Evolutionary conservation across 1,139 yeast species (phyloP), one percentile per base, ranked within the genome.

Genomic region (Zhuliangozyma parablackwelliae): DNA sequence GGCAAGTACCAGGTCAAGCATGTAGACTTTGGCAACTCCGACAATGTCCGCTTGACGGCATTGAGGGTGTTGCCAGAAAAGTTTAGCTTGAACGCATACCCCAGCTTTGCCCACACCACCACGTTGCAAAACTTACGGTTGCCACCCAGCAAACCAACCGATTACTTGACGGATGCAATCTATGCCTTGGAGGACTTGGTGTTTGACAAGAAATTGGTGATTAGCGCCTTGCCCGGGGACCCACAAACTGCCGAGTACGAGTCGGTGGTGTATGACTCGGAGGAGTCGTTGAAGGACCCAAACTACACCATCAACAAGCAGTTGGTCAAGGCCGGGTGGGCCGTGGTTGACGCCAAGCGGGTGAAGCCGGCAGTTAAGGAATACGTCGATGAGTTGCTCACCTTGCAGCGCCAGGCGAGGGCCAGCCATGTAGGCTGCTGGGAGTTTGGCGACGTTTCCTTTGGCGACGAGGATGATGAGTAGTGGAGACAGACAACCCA

Each of bases 361-460:
- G 56, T 62, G 11, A 70, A 67, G 28, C 58, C 58, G 5, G 51
- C 64, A 8, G 62, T 67, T 37, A 61, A 60, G 36, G 61, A 58
- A 28, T 59, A 63, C 34, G 67, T 68, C 42, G 55, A 57, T 21
- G 71, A 60, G 31, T 56, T 82, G 33, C 53, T 71, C 41, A 50
- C 53, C 30, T 68, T 61, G 9, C 80, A 78, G 54, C 46, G 50
- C 28, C 39, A 47, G 12, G 92, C 92, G 26, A 78, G 71, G 54
- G 43, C 59, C 8, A 61, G 57, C 30, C 83, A 78, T 43, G 56
- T 64, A 30, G 94, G 94, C 9, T 82, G 88, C 52, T 85, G 94
- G 94, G 82, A 82, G 58, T 82, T 79, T 50, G 95, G 95, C 36
- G 92, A 84, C 53, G 76, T 83, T 35, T 71, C 82, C 16, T 80